These are phyloP conservation scores for Penicillium vulpinum DNA, from an alignment of 2,329 filamentous ascomycete species.

Conservation along the genomic window DNA sequence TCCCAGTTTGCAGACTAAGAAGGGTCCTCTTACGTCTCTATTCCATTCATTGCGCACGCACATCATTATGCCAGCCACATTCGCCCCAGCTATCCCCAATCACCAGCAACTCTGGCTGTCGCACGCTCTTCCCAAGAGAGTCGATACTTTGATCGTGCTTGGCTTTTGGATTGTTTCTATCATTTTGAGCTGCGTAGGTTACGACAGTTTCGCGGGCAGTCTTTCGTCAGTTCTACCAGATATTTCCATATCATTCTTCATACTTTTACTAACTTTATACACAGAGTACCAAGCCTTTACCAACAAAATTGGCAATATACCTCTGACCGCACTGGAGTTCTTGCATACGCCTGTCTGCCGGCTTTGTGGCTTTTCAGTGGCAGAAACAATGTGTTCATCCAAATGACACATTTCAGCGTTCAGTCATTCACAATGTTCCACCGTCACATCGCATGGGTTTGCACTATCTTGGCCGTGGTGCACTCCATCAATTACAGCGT, in stretches of 20 bases:
- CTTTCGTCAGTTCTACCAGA: slow-evolving; percentile 6
- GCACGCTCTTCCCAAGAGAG: slow-evolving; percentile 13
- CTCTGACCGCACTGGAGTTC: slow-evolving; percentile 61
- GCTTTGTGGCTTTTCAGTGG: slow-evolving; percentile 65
- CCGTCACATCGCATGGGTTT: slow-evolving; percentile 61
- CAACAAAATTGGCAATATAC: slow-evolving; percentile 50
- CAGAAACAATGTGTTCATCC: slow-evolving; percentile 64
- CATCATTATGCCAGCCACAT: background rate
- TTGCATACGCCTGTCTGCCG: slow-evolving; percentile 63
- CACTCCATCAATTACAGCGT: slow-evolving; percentile 61
- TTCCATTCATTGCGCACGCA: background rate
- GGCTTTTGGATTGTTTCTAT: slow-evolving; percentile 15
- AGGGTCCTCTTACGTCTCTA: background rate
- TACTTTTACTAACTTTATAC: background rate
- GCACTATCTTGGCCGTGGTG: slow-evolving; percentile 59
- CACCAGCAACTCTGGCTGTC: slow-evolving; percentile 13
- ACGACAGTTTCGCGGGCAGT: slow-evolving; percentile 15
- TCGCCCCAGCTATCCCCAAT: slow-evolving; percentile 6
- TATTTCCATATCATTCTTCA: background rate
- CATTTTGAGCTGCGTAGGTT: slow-evolving; percentile 15
- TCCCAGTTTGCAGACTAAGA: background rate
- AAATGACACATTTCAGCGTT: slow-evolving; percentile 66
- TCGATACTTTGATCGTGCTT: slow-evolving; percentile 11
- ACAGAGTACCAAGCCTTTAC: background rate
- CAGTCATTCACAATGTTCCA: slow-evolving; percentile 65